phyloP scores from a whole-genome alignment of 352 stramenopile genomes.

The Phytophthora sojae region DNA sequence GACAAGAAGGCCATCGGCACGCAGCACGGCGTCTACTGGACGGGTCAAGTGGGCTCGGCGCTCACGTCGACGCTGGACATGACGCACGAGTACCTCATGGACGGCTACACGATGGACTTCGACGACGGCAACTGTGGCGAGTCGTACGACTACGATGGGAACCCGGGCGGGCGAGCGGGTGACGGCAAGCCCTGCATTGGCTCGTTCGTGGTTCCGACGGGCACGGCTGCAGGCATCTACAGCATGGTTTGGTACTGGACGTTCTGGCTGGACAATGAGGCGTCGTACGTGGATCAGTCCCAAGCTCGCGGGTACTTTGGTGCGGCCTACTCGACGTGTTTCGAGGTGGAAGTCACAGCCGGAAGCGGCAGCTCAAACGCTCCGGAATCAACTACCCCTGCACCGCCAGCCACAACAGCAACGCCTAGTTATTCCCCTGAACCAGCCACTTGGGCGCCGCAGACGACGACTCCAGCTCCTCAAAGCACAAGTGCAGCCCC shows the following conservation, averaged over 20 bases:
- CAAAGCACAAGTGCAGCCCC: slow-evolving; percentile 9
- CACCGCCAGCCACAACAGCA: slow-evolving; percentile 3
- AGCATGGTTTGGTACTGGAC: slow-evolving; percentile 82
- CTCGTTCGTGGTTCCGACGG: slow-evolving; percentile 53
- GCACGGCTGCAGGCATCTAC: slow-evolving; percentile 58
- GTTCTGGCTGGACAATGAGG: slow-evolving; percentile 62
- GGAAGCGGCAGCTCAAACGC: slow-evolving; percentile 9
- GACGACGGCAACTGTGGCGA: slow-evolving; percentile 74
- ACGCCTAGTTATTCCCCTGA: neutral
- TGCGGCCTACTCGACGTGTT: slow-evolving; percentile 73
- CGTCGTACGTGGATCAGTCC: slow-evolving; percentile 55
- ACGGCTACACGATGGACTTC: slow-evolving; percentile 54
- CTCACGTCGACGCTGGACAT: slow-evolving; percentile 62
- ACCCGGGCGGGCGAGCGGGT: slow-evolving; percentile 55
- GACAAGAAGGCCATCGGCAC: slow-evolving; percentile 73
- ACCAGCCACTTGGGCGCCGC: slow-evolving; percentile 10
- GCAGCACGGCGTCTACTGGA: slow-evolving; percentile 75
- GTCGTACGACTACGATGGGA: slow-evolving; percentile 50
- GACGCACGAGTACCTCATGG: slow-evolving; percentile 53
- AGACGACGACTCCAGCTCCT: neutral
- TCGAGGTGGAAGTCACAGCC: slow-evolving; percentile 62
- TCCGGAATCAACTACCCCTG: slow-evolving; percentile 3
- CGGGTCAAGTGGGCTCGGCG: slow-evolving; percentile 40
- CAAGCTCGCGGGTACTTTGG: slow-evolving; percentile 68
- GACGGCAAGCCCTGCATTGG: slow-evolving; percentile 72